phyloP scores from a whole-genome alignment of 768 basidiomycete species.

The Calocera cornea region DNA sequence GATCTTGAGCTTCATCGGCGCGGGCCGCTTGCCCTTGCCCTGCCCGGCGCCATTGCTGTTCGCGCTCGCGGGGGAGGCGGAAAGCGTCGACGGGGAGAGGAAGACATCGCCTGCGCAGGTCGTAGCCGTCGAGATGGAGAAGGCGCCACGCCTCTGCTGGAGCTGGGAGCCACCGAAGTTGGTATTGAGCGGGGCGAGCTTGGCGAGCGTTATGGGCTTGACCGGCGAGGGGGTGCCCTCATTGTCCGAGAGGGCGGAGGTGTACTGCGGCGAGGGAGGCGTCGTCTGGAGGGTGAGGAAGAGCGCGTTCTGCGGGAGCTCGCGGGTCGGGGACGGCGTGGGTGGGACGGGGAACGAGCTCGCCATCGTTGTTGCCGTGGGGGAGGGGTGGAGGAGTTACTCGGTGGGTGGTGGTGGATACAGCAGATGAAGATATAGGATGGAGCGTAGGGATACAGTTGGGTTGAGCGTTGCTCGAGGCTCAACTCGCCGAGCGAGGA shows the following conservation, averaged over 20 bases:
- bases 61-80: background rate
- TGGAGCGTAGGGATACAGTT: background rate
- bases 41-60: background rate
- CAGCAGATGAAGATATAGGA: background rate
- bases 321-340: background rate
- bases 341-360: background rate
- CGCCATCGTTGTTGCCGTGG: background rate
- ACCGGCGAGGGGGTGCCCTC: background rate
- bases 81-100: background rate
- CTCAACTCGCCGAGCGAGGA: background rate
- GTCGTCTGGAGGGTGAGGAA: background rate
- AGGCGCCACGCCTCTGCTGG: background rate
- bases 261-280: background rate
- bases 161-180: background rate
- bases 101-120: slow-evolving; percentile 1
- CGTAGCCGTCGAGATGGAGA: background rate
- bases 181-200: background rate
- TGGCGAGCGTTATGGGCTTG: background rate
- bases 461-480: background rate
- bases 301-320: background rate
- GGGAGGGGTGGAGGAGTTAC: background rate
- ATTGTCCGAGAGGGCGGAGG: background rate
- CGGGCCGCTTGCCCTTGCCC: background rate
- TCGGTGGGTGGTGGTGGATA: background rate
- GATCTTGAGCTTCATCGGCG: slow-evolving; percentile 4